Evolutionary conservation across 2,329 filamentous ascomycete species (phyloP), one percentile per base, ranked within the genome.

Genomic region (Hymenoscyphus scutula): DNA sequence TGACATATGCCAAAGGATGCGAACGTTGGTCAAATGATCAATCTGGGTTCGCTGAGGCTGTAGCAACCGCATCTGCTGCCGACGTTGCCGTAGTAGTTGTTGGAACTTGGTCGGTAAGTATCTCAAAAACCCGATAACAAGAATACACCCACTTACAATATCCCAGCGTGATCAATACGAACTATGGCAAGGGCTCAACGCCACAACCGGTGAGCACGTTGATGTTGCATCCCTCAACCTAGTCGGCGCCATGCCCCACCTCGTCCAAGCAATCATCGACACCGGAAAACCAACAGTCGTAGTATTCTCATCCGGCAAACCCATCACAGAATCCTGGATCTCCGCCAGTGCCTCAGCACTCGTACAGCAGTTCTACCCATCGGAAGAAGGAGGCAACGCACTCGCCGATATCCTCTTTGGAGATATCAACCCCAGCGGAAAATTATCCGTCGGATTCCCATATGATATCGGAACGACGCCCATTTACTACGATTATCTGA

Each of bases 381-480:
- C 85, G 0, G 87, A 96, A 72, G 90, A 97, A 74, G 92, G 89
- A 34, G 92, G 92, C 3, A 89, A 90, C 65, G 90, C 92, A 0
- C 80, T 97, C 2, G 85, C 86, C 1, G 90, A 96, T 69, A 80
- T 97, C 0, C 78, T 96, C 0, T 93, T 93, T 62, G 92, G 92
- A 7, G 82, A 89, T 29, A 81, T 88, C 13, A 94, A 92, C 69
- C 88, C 88, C 0, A 72, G 69, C 10, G 74, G 92, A 15, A 88
- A 89, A 61, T 79, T 97, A 1, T 92, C 92, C 1, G 86, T 91
- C 37, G 85, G 84, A 11, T 87, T 91, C 71, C 89, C 89, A 0
- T 81, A 84, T 63, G 84, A 86, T 65, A 82, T 91, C 17, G 88
- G 88, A 27, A 86, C 84, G 1, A 78, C 86, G 0, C 89, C 89